Evolutionary conservation across 805 yeast genomes (phyloP), one percentile per base, ranked within the genome.

Genomic region (Yarrowia sp.): DNA sequence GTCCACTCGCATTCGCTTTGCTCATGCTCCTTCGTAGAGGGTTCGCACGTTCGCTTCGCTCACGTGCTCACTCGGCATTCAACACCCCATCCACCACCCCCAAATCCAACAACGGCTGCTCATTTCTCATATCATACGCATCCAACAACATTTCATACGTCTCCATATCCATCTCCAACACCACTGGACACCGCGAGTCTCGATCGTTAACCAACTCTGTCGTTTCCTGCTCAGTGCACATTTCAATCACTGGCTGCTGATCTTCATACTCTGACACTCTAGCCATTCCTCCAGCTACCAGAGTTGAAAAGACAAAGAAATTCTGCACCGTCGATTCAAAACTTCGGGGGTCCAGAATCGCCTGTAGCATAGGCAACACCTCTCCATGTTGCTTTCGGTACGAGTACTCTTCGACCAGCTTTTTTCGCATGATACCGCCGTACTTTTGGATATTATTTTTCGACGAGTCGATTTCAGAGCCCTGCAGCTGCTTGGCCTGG

Each of bases 261-360:
- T 55, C 61, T 7, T 55, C 61, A 15, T 32, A 5, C n/a, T 55
- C 61, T 3, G 14, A n/a, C 47, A 55, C 8, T n/a, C 15, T n/a
- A 8, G 47, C 61, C 47, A 55, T 38, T 6, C 61, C 61, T 41
- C 47, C 45, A 15, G 61, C 45, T 13, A 55, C 61, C 38, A 55
- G 47, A 9, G 61, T 55, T 8, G 61, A 55, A 17, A 55, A 55
- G 31, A 55, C 61, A 11, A 55, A 55, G 13, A 55, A 55, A 39
- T 55, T 55, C 9, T 55, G 61, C 1, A 55, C 61, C 17, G 61
- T 55, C 1, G 61, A 39, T 22, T 55, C 61, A 15, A 55, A 55
- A 47, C 47, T 55, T 31, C 61, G 36, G 6, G 61, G 61, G 4
- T 55, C 61, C 7, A 55, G 7, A 5, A 55, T 55, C 5, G 38